phyloP scores from a whole-genome alignment of 1,284 basidiomycete genomes.

The Melampsora abietis-canadensis region DNA sequence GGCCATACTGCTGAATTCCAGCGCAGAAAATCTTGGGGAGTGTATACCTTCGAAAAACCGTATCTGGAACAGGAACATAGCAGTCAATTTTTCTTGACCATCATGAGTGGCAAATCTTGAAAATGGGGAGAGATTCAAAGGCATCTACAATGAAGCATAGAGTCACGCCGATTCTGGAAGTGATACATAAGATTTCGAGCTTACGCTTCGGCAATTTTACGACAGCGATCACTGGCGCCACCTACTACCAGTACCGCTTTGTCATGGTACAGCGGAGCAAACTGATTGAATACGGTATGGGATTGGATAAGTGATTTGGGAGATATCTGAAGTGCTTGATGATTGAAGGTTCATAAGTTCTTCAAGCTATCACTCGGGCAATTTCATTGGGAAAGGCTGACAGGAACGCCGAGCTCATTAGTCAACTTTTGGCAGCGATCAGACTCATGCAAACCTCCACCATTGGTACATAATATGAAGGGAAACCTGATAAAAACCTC shows the following conservation, averaged over 20 bases:
- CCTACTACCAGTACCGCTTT: conserved; percentile 26
- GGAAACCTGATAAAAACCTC: conserved; percentile 9
- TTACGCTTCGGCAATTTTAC: conserved; percentile 30
- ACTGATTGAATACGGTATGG: conserved; percentile 33
- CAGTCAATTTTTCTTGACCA: not conserved
- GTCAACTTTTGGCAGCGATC: conserved; percentile 22
- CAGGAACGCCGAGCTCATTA: conserved; percentile 32
- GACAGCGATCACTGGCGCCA: conserved; percentile 17
- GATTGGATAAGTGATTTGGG: conserved; percentile 27
- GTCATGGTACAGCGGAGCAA: conserved; percentile 10
- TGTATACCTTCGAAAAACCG: conserved; percentile 35
- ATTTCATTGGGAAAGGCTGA: conserved; percentile 3
- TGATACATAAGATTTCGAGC: not conserved
- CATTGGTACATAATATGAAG: conserved; percentile 41
- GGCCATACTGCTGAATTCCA: conserved; percentile 39
- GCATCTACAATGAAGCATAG: not conserved
- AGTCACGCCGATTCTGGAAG: not conserved
- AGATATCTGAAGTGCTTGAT: conserved; percentile 15
- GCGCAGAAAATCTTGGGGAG: conserved; percentile 30
- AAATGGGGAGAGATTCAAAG: too few species aligned
- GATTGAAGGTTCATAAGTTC: not conserved
- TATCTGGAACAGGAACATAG: not conserved
- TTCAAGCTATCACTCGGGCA: not conserved
- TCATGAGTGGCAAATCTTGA: not conserved
- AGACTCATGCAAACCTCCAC: conserved; percentile 21